Conservation (phyloP, 1,139 yeast genomes). For the Taphrina pruni region DNA sequence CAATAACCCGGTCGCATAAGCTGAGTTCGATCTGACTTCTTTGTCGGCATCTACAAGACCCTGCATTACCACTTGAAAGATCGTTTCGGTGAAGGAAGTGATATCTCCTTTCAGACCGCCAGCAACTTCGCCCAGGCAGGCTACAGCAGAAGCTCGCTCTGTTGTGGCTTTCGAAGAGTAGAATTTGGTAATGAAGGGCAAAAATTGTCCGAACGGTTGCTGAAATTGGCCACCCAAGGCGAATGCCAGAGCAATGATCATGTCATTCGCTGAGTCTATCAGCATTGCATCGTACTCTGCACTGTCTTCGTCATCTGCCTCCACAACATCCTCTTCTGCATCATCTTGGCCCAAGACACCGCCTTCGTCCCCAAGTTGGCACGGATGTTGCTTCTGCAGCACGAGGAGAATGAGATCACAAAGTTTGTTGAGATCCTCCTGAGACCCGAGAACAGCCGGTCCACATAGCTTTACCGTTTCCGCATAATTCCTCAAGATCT, state of each 20-base stretch:
- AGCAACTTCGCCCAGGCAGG: conserved; percentile 88
- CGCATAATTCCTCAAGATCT: conserved; percentile 74
- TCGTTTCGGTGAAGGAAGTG: conserved; percentile 69
- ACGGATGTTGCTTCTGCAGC: conserved; percentile 78
- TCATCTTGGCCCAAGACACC: conserved; percentile 58
- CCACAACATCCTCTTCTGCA: conserved; percentile 61
- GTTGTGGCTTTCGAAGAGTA: conserved; percentile 63
- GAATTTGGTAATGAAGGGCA: conserved; percentile 67
- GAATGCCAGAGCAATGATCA: conserved; percentile 73
- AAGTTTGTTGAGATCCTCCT: conserved; percentile 66
- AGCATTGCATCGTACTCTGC: conserved; percentile 88
- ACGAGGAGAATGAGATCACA: conserved; percentile 60
- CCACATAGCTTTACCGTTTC: conserved; percentile 78
- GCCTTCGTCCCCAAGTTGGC: conserved; percentile 69
- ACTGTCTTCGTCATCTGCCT: conserved; percentile 51
- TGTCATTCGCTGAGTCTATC: conserved; percentile 85
- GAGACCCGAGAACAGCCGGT: conserved; percentile 61
- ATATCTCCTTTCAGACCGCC: conserved; percentile 68
- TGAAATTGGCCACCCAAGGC: conserved; percentile 78
- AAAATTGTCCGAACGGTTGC: conserved; percentile 67
- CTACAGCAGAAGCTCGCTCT: conserved; percentile 84
- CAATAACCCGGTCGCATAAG: conserved; percentile 90
- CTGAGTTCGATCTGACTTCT: conserved; percentile 94
- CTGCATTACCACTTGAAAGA: conserved; percentile 70
- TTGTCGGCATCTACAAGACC: conserved; percentile 79